Evolutionary conservation across 2,329 filamentous ascomycete species (phyloP).

Genomic region (Neonectria neomacrospora): DNA sequence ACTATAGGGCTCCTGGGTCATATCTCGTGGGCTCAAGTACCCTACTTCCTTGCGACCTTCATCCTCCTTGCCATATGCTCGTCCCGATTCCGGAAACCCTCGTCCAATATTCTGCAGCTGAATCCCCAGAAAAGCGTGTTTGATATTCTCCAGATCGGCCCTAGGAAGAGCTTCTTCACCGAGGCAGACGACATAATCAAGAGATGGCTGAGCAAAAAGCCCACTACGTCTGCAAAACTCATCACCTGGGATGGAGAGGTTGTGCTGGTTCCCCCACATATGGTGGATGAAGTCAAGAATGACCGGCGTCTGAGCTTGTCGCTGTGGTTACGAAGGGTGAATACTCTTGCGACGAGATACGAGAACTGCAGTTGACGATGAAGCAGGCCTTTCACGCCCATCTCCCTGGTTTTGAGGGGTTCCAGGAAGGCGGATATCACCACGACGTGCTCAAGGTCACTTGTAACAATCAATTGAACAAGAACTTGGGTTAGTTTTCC

Average conservation of each 20-base stretch:
- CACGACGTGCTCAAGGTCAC: constrained; percentile 17
- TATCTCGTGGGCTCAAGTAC: background rate
- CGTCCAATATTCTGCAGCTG: background rate
- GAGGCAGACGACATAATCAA: background rate
- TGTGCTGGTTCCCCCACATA: constrained; percentile 13
- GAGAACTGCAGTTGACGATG: background rate
- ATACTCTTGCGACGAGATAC: background rate
- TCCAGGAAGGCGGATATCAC: constrained; percentile 17
- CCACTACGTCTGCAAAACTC: background rate
- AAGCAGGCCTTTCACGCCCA: background rate
- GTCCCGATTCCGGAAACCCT: background rate
- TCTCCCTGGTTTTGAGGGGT: constrained; percentile 13
- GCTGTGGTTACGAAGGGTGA: background rate
- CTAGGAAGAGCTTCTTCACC: background rate
- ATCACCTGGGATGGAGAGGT: constrained; percentile 17
- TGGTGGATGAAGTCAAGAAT: constrained; percentile 21
- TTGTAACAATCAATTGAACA: constrained; percentile 18
- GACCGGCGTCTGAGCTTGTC: constrained; percentile 12
- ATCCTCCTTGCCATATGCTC: background rate
- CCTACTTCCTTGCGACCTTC: background rate
- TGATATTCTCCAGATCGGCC: background rate
- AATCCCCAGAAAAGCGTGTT: background rate
- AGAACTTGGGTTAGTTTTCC: constrained; percentile 12
- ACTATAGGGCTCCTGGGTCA: background rate
- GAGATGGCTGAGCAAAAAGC: background rate